phyloP scores from a whole-genome alignment of 1,284 basidiomycete species.

The Inonotus obliquus region DNA sequence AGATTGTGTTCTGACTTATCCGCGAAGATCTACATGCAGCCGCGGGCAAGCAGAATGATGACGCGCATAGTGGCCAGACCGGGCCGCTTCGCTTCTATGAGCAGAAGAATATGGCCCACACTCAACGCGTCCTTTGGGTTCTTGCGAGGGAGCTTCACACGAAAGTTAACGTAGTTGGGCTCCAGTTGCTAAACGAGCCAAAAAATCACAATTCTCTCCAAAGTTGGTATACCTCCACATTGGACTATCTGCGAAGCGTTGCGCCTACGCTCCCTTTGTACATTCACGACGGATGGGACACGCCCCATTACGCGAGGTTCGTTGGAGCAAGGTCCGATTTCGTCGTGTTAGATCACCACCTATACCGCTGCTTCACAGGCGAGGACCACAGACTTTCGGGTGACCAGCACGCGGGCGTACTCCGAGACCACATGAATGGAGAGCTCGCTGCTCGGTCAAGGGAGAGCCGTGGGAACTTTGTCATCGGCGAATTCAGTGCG shows the following conservation, averaged over 20 bases:
- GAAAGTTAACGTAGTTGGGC: conserved; percentile 64
- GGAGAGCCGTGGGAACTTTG: conserved; percentile 52
- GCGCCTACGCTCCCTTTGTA: conserved; percentile 62
- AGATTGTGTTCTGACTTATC: too few species aligned
- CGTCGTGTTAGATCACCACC: conserved; percentile 76
- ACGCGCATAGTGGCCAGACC: conserved; percentile 62
- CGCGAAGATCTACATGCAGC: conserved; percentile 64
- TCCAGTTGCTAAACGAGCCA: conserved; percentile 86
- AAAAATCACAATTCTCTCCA: conserved; percentile 49
- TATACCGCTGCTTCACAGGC: conserved; percentile 79
- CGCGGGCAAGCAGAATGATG: conserved; percentile 72
- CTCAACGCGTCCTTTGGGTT: conserved; percentile 44
- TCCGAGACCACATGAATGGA: conserved; percentile 38
- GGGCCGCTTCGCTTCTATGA: conserved; percentile 48
- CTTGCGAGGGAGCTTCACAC: conserved; percentile 44
- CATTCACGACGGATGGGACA: conserved; percentile 77
- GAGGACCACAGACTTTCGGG: conserved; percentile 57
- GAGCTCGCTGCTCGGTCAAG: conserved; percentile 39
- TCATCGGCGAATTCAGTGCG: conserved; percentile 85
- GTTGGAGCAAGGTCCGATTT: conserved; percentile 31
- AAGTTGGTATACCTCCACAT: conserved; percentile 62
- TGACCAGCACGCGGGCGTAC: conserved; percentile 48
- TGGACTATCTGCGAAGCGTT: conserved; percentile 50
- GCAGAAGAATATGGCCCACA: conserved; percentile 50
- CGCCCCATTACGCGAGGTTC: conserved; percentile 53